Evolutionary conservation across 768 basidiomycete species (phyloP).

Genomic region (Lentinula sp.): DNA sequence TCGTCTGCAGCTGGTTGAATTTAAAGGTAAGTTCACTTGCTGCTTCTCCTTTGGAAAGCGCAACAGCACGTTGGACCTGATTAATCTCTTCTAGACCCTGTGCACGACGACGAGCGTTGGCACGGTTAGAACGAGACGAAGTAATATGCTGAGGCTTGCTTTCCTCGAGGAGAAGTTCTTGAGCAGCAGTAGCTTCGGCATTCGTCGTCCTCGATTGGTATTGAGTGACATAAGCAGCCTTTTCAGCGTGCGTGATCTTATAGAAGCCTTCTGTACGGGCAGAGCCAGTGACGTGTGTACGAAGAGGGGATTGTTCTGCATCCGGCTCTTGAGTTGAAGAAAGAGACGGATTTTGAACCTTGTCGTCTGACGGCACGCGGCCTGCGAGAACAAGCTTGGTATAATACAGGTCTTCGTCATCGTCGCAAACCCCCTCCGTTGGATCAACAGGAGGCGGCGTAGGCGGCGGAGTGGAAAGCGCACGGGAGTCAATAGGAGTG

Average conservation of each 20-base stretch:
- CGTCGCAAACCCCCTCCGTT: slow-evolving; percentile 57
- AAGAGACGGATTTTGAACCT: slow-evolving; percentile 16
- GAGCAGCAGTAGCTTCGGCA: slow-evolving; percentile 34
- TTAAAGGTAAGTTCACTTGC: slow-evolving; percentile 78
- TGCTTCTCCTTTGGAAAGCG: slow-evolving; percentile 69
- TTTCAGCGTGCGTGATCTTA: slow-evolving; percentile 88
- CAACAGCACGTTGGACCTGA: slow-evolving; percentile 77
- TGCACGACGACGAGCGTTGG: slow-evolving; percentile 85
- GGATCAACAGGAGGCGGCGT: slow-evolving; percentile 51
- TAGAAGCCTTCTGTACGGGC: slow-evolving; percentile 94
- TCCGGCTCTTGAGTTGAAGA: slow-evolving; percentile 16
- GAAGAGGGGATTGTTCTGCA: slow-evolving; percentile 30
- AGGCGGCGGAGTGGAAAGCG: slow-evolving; percentile 27
- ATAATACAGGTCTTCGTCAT: slow-evolving; percentile 89
- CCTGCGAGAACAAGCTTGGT: slow-evolving; percentile 47
- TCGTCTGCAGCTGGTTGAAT: slow-evolving; percentile 96
- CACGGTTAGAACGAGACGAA: slow-evolving; percentile 85
- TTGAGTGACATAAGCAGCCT: slow-evolving; percentile 88
- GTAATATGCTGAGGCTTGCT: slow-evolving; percentile 51
- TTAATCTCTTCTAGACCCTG: slow-evolving; percentile 94
- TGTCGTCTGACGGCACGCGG: slow-evolving; percentile 8
- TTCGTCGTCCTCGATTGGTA: slow-evolving; percentile 60
- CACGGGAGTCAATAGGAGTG: slow-evolving; percentile 28
- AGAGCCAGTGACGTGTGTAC: slow-evolving; percentile 77
- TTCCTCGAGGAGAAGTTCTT: slow-evolving; percentile 26